Evolutionary conservation across 2,329 filamentous ascomycete genomes (phyloP).

Genomic region (Exophiala aquamarina): DNA sequence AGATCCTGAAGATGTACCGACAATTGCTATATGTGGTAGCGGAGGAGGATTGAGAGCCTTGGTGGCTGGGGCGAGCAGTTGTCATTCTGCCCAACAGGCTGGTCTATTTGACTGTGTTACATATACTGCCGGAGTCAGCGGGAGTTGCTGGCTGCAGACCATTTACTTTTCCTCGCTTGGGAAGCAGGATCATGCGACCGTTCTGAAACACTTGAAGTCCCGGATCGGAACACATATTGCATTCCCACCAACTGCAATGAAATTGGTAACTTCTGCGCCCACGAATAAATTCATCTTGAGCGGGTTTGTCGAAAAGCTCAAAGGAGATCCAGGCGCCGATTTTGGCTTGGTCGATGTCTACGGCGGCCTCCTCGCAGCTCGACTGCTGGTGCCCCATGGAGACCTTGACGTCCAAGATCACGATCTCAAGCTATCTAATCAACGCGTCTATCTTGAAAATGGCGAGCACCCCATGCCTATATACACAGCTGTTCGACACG

Average conservation of each 20-base stretch:
- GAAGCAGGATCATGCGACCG: constrained; percentile 62
- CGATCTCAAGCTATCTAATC: constrained; percentile 90
- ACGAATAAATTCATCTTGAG: constrained; percentile 90
- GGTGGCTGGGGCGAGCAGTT: constrained; percentile 85
- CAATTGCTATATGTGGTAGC: constrained; percentile 91
- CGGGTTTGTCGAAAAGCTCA: constrained; percentile 87
- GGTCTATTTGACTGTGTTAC: constrained; percentile 92
- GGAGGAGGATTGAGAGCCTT: constrained; percentile 88
- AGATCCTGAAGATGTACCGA: constrained; percentile 89
- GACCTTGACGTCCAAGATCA: constrained; percentile 72
- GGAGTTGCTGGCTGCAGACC: constrained; percentile 91
- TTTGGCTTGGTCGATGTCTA: constrained; percentile 95
- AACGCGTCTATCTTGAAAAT: constrained; percentile 70
- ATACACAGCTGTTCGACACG: constrained; percentile 92
- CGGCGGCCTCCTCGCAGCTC: constrained; percentile 78
- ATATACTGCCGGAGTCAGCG: constrained; percentile 93
- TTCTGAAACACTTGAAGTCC: constrained; percentile 83
- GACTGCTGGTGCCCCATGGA: constrained; percentile 81
- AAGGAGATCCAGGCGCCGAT: constrained; percentile 73
- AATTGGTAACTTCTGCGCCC: constrained; percentile 78
- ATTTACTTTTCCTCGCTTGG: constrained; percentile 82
- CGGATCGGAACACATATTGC: constrained; percentile 87
- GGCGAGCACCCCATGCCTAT: constrained; percentile 88
- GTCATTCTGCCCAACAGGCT: constrained; percentile 78
- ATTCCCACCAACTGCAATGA: constrained; percentile 81